Evolutionary conservation across 495 filamentous ascomycete genomes (phyloP), one percentile per base, ranked within the genome.

Genomic region (Aspergillus cristatus): DNA sequence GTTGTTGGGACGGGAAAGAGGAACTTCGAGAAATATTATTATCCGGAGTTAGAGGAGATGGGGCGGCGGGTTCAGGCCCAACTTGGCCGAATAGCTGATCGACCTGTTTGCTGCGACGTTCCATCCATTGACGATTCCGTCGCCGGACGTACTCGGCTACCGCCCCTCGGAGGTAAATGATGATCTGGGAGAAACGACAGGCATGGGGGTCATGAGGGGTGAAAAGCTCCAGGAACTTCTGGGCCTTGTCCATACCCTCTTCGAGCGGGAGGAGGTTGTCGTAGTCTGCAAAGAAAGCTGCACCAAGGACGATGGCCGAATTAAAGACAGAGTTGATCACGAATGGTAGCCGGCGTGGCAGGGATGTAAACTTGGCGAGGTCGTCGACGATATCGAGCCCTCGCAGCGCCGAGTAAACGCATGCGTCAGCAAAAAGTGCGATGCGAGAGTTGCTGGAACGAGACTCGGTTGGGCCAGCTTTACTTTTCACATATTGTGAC

Each of bases 311-410:
- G 3, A 86, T 64, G 2, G 79, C 78, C 2, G 80, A 79, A 24
- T 81, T 74, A 52, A 87, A 86, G 35, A 83, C 73, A 31, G 80
- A 82, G 49, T 86, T 82, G 41, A 84, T 78, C 44, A 83, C 56
- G 38, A 84, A 82, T 1, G 82, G 80, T 33, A 84, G 74, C 17
- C 81, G 65, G 30, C 67, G 72, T 0, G 82, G 76, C n/a, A 86
- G 63, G 40, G 81, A 78, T 8, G 65, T 51, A 12, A 66, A 72
- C 38, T 74, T 70, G 22, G 72, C 58, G 6, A 79, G 76, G 38
- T 65, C 67, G 39, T 78, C 70, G 4, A 79, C 65, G 14, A 81
- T 61, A 28, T 74, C 71, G 18, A 85, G 70, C 1, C 76, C 80
- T 34, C 81, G 75, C n/a, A 75, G 68, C 0, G 79, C 81, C 2